Base-by-base conservation (phyloP, 768 basidiomycete species). In the Lactarius sanguifluus region DNA sequence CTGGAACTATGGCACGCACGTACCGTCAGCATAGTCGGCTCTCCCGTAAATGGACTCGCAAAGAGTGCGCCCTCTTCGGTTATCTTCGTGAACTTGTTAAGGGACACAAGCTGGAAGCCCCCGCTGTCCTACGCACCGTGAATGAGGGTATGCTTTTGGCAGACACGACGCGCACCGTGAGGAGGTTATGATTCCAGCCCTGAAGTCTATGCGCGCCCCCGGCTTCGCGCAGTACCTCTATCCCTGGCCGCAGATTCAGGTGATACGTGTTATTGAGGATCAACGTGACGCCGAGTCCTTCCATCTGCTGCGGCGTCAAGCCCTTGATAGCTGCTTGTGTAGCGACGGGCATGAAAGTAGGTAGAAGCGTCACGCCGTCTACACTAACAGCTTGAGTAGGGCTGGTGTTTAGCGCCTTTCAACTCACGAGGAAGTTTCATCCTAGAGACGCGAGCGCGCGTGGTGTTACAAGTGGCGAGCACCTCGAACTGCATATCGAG, bases 241-340 rank as follows among this genome's bases (percentile, higher is more conserved):
- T 84, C 2, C 93, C 92, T 5, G 94, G 94, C 36, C 92, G 84
- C n/a, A 95, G 80, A 72, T 91, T 91, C 5, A 96, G 80, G 74
- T 96, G 94, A 73, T 94, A 96, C 0, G 93, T 92, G 75, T 95
- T 95, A 75, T 95, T 95, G 59, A 96, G 80, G 45, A 94, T 90
- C 64, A 96, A 81, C 1, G 90, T 90, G 55, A 94, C 82, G 1
- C 92, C 92, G 1, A 94, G 81, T 3, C 87, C 81, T 74, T 94
- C 91, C 45, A 91, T 86, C 77, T 95, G 91, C 66, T 91, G 89
- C 23, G 91, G 77, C 6, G 92, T 93, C n/a, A 96, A 78, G 4
- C 93, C 92, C 76, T 96, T 96, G 73, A 96, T 92, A 7, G 93
- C 90, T 20, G 90, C 92, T 74, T 96, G 94, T 5, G 94, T 96